Base-by-base conservation (phyloP, 352 stramenopile genomes). In the Pilasporangium apinafurcum region DNA sequence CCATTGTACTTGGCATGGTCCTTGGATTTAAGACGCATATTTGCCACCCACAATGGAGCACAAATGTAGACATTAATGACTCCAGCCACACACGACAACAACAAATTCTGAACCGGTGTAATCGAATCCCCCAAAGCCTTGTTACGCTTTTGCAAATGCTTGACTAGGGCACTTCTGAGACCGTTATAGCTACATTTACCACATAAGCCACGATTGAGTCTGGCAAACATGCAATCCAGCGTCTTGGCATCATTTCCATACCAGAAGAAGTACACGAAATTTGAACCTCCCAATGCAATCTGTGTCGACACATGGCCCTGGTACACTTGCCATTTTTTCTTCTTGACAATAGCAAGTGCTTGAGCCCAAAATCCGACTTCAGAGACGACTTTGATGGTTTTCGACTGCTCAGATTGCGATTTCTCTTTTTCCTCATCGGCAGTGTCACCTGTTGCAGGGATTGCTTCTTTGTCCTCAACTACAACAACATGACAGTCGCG, bases 11-110 rank as follows among this genome's bases (percentile, higher is more conserved):
- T 76, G 52, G 67, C 63, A 16, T 75, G 62, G 32, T 87, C 66
- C 62, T 88, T 85, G 20, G 79, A 83, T 50, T 97, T 95, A 42
- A 97, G 92, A 4, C 91, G 75, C 61, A 96, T 93, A 53, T 95
- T 97, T 31, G 84, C 83, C 21, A 98, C 91, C 94, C 94, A 98
- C 5, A 98, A 57, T 28, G 94, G 92, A 56, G 72, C 96, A 25
- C 66, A 77, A 40, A 62, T 58, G 55, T 81, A 85, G 10, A 85
- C 72, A 47, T 85, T 98, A 42, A 97, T 83, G 27, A 96, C 60
- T 27, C 92, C 92, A 4, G 89, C 87, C 46, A 92, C 36, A 41
- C 59, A 82, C 28, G 62, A 76, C 26, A 83, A 61, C 37, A 52
- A 53, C 32, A 85, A 67, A 49, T 85, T 85, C 48, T 83, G 65